Base-by-base conservation (phyloP, 208 protist genomes). In the Vickermania ingenoplastis region DNA sequence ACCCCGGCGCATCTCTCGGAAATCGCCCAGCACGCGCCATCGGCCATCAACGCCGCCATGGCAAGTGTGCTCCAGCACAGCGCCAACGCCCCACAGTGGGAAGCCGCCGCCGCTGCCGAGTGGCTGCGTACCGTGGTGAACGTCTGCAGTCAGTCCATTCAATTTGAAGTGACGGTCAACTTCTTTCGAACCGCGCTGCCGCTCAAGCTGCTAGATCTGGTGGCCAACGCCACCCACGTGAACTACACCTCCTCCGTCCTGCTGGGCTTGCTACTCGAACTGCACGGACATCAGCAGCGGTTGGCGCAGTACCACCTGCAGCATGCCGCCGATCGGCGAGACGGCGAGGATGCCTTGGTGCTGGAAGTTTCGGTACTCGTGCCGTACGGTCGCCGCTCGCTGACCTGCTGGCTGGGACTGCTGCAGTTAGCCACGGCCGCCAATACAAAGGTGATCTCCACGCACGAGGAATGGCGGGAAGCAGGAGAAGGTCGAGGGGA, bases 51-150 rank as follows among this genome's bases (percentile, higher is more conserved):
- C 53, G 72, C 73, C 2, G 81, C 81, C 22, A 76, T 89, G 21
- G 69, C 59, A 17, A 80, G 75, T 61, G 72, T 90, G 36, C 49
- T 90, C 22, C 71, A 71, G 26, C 83, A 86, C 65, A 57, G 60
- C 23, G 21, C 54, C 1, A 48, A 31, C 28, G 69, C 69, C 3
- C 65, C 77, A 22, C 86, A 88, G 57, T 90, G 78, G 80, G 81
- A 87, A 54, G 70, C 72, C 0, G 86, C 83, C 4, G 82, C 86
- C 0, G 86, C 86, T 11, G 86, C 81, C 31, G 83, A 91, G 53
- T 89, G 82, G 81, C 65, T 93, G 29, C 54, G 53, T 26, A 51
- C 58, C 31, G 61, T 91, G 24, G 55, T 74, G 31, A 22, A 36
- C 14, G 67, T 74, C 7, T 28, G 62, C 27, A 53, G 60, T 27